Base-by-base conservation (phyloP, 179 eudicot genomes). In the Monotropa hypopitys region DNA sequence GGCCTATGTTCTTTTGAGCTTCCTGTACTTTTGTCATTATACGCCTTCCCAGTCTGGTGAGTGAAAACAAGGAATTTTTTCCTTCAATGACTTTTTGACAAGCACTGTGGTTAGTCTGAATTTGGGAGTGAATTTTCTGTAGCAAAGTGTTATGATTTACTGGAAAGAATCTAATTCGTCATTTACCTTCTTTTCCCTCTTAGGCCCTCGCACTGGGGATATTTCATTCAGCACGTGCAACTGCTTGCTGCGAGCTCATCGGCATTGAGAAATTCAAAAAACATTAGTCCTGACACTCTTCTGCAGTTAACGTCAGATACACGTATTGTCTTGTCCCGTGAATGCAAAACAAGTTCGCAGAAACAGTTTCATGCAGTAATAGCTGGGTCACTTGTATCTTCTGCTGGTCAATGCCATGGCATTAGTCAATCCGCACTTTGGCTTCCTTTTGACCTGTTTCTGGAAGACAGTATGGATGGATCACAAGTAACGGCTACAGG, bases 401-500 rank as follows among this genome's bases (percentile, higher is more conserved):
- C 90, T 78, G 59, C 92, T 70, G 86, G 84, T 71, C 88, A 80
- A 43, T 80, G 78, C 82, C 84, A 87, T 80, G 94, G 86, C 72
- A 81, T 85, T 75, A 81, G 83, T 74, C 87, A 70, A 72, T 91
- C 97, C 54, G 88, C 87, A 65, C 77, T 86, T 77, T 94, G 99
- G 99, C 89, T 93, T 84, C 95, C 99, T 23, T 80, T 95, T 81
- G 99, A 95, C 84, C 77, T 95, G 59, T 86, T 43, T 65, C 75
- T 26, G 75, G 82, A 72, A 72, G 76, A 72, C 23, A 72, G 63
- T 68, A 67, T 30, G 86, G 93, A 66, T 50, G 77, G 76, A 33
- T 33, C 76, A 54, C 95, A 89, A 86, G 95, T 93, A 75, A 83
- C 87, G 38, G 87, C 91, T 42, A 84, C 87, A 78, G 89, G 99